Conservation (phyloP, 257 asterid species). For the Nicotiana tabacum region DNA sequence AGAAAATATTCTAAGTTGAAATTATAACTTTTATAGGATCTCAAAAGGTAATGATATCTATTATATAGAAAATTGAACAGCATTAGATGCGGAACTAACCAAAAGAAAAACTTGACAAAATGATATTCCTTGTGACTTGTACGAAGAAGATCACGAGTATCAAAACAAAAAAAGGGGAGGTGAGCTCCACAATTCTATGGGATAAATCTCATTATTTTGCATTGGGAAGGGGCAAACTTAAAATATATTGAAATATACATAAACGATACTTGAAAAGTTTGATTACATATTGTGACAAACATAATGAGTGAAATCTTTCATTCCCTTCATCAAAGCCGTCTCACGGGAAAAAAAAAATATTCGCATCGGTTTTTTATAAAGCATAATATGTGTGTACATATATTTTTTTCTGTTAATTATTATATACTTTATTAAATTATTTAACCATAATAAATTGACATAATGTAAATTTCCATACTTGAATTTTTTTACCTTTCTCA, state of each 20-base stretch:
- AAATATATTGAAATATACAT: not conserved
- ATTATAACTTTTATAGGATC: not conserved
- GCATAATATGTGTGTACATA: no score
- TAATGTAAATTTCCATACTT: no score
- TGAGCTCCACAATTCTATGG: not conserved
- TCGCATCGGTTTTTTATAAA: no score
- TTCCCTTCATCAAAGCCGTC: no score
- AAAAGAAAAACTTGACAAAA: not conserved
- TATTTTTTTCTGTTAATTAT: no score
- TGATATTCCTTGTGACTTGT: not conserved
- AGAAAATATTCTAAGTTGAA: no score
- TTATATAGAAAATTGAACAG: not conserved
- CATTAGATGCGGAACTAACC: not conserved
- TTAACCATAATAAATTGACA: no score
- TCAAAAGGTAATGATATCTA: not conserved
- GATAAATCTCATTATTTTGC: not conserved
- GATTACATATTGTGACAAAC: not conserved
- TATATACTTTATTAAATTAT: no score
- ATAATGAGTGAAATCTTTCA: no score
- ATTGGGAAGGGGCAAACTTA: not conserved
- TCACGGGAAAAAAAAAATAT: no score
- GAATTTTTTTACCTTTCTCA: not conserved
- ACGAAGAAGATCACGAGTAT: not conserved
- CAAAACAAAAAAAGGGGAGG: not conserved
- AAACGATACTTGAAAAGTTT: not conserved